Evolutionary conservation across 495 filamentous ascomycete genomes (phyloP).

Genomic region (Durotheca rogersii): DNA sequence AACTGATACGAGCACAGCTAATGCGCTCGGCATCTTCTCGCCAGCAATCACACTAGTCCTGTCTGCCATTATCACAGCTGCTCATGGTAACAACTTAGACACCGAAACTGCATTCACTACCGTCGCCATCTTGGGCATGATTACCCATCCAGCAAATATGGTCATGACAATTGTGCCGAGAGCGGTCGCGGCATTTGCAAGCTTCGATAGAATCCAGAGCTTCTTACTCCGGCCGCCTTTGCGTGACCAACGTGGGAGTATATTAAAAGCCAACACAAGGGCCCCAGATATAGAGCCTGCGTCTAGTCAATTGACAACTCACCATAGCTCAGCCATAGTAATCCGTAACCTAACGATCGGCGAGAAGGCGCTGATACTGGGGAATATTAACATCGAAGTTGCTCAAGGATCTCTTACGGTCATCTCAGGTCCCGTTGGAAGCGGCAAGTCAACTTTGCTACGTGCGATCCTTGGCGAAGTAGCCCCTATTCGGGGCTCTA

Average conservation of each 20-base stretch:
- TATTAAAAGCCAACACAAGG: too few species aligned
- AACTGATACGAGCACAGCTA: too few species aligned
- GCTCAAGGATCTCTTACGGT: slow-evolving; percentile 24
- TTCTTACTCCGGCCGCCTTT: slow-evolving; percentile 27
- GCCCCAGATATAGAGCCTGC: too few species aligned
- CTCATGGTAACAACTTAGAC: slow-evolving; percentile 22
- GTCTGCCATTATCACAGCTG: slow-evolving; percentile 36
- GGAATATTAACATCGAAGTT: slow-evolving; percentile 21
- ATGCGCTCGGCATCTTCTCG: slow-evolving; percentile 45
- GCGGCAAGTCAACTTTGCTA: slow-evolving; percentile 43
- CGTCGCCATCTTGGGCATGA: slow-evolving; percentile 38
- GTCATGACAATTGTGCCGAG: slow-evolving; percentile 45
- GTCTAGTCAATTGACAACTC: too few species aligned
- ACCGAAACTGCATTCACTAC: slow-evolving; percentile 43
- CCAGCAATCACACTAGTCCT: slow-evolving; percentile 43
- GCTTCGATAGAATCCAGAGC: slow-evolving; percentile 40
- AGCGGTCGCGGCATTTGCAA: slow-evolving; percentile 32
- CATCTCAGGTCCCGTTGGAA: slow-evolving; percentile 40
- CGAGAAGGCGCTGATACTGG: slow-evolving; percentile 17
- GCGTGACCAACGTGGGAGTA: too few species aligned
- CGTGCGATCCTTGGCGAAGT: slow-evolving; percentile 40
- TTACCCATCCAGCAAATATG: slow-evolving; percentile 47
- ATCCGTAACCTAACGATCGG: too few species aligned
- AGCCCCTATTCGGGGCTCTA: slow-evolving; percentile 36
- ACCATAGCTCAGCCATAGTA: too few species aligned